phyloP scores from a whole-genome alignment of 768 basidiomycete genomes.

The Rhodotorula toruloides region DNA sequence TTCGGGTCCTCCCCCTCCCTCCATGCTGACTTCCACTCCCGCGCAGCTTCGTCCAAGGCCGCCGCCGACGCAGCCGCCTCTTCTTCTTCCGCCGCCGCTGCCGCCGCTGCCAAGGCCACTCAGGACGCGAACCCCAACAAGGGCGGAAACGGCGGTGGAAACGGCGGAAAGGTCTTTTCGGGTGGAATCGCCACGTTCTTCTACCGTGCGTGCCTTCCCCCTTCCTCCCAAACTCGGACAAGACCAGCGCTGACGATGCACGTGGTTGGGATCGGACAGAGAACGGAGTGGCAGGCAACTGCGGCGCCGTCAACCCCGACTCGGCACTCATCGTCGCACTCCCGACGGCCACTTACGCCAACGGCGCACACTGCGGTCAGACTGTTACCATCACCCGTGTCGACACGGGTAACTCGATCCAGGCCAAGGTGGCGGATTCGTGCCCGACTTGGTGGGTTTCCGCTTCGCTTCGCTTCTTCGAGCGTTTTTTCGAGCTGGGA shows the following conservation, averaged over 20 bases:
- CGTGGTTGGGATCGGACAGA: background rate
- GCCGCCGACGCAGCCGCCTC: background rate
- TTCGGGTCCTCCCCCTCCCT: background rate
- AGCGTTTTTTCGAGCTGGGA: too few species aligned
- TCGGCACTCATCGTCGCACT: slow-evolving; percentile 18
- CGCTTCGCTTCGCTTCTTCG: background rate
- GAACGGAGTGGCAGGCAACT: slow-evolving; percentile 5
- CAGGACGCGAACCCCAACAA: too few species aligned
- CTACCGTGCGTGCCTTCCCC: too few species aligned
- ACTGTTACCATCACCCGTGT: slow-evolving; percentile 27
- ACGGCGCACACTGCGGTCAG: slow-evolving; percentile 32
- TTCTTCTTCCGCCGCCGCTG: background rate
- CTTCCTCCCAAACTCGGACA: too few species aligned
- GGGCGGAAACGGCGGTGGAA: too few species aligned
- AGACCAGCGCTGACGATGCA: too few species aligned
- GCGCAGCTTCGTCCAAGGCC: background rate
- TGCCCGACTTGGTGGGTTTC: slow-evolving; percentile 21
- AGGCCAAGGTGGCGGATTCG: slow-evolving; percentile 18
- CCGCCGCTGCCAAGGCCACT: background rate
- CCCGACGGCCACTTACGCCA: slow-evolving; percentile 19
- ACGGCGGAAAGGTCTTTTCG: background rate
- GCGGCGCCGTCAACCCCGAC: slow-evolving; percentile 22
- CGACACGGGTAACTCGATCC: slow-evolving; percentile 27
- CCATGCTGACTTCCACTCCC: background rate
- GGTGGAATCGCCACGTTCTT: too few species aligned